Conservation (phyloP, 768 basidiomycete species). For the Amylocystis lapponica region DNA sequence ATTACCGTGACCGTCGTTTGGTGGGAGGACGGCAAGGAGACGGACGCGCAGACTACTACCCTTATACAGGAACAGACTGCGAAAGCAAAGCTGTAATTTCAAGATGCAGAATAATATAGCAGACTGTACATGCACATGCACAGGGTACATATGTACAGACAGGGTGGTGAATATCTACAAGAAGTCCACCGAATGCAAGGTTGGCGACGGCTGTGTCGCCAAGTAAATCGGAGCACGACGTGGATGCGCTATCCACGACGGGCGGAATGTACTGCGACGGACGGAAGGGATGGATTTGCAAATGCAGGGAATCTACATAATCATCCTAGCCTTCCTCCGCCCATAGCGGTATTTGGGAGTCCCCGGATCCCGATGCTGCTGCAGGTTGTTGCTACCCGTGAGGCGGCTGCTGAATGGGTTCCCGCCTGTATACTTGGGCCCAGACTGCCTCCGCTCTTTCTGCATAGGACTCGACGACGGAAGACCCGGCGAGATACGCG, state of each 20-base stretch:
- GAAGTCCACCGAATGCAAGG: neutral
- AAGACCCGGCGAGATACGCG: slow-evolving; percentile 9
- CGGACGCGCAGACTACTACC: slow-evolving; percentile 31
- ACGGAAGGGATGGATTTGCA: neutral
- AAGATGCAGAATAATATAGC: neutral
- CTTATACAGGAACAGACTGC: too few relatives aligned
- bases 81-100: slow-evolving; percentile 2
- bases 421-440: slow-evolving; percentile 1
- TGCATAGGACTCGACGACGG: slow-evolving; percentile 8
- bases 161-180: neutral
- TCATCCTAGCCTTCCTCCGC: slow-evolving; percentile 27
- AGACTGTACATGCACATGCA: neutral
- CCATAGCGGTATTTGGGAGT: slow-evolving; percentile 24
- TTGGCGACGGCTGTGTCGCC: too few relatives aligned
- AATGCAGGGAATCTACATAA: slow-evolving; percentile 24
- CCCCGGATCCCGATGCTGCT: slow-evolving; percentile 17
- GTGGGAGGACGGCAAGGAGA: slow-evolving; percentile 70
- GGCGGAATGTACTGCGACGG: too few relatives aligned
- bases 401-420: slow-evolving; percentile 34
- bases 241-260: too few relatives aligned
- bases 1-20: slow-evolving; percentile 80
- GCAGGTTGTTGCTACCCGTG: slow-evolving; percentile 30
- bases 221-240: too few relatives aligned
- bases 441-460: slow-evolving; percentile 3
- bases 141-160: neutral